These are phyloP conservation scores for Hypoxylon fragiforme DNA, from an alignment of 495 filamentous ascomycete genomes.

Conservation along the genomic window DNA sequence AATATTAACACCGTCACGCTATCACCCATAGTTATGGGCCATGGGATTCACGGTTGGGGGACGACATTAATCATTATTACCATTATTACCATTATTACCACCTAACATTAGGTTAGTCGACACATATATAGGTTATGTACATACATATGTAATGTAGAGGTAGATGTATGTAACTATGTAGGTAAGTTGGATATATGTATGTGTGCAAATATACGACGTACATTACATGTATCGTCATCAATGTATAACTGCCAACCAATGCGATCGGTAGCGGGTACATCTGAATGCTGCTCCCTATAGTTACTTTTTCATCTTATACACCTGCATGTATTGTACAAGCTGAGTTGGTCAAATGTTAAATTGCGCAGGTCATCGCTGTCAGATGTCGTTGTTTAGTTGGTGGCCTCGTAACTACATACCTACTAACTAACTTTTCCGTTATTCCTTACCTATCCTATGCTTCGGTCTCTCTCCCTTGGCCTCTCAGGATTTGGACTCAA, in stretches of 20 bases:
- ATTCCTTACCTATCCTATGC: not conserved
- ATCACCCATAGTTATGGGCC: conserved; percentile 19
- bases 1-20: conserved; percentile 29
- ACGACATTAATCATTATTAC: too few species aligned
- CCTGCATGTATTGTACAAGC: not conserved
- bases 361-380: conserved; percentile 19
- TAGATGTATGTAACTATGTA: too few species aligned
- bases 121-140: too few species aligned
- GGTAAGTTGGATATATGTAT: too few species aligned
- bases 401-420: conserved; percentile 17
- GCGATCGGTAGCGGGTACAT: too few species aligned
- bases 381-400: conserved; percentile 6
- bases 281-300: conserved; percentile 3
- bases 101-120: too few species aligned
- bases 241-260: too few species aligned
- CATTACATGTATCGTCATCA: too few species aligned
- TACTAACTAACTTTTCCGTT: not conserved
- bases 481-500: not conserved
- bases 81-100: too few species aligned
- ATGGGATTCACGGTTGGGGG: not conserved
- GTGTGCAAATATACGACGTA: too few species aligned
- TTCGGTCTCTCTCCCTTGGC: not conserved
- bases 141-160: too few species aligned
- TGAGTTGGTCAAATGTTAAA: conserved; percentile 27
- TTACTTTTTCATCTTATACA: too few species aligned